Conservation (phyloP, 768 basidiomycete species). For the Auriscalpium microsporum region DNA sequence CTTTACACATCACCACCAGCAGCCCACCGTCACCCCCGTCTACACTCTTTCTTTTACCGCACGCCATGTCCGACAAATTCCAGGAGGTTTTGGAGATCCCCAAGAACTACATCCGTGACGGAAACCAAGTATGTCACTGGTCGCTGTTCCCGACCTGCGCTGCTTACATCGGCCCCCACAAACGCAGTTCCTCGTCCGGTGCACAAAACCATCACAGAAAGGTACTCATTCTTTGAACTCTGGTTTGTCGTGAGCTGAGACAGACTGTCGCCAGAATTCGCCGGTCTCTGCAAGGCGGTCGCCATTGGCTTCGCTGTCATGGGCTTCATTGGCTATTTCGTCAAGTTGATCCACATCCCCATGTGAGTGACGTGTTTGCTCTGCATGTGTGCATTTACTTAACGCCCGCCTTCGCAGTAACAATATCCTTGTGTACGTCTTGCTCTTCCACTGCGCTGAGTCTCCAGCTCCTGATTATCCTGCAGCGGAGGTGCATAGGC, state of each 20-base stretch:
- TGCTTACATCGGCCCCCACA: constrained; percentile 8
- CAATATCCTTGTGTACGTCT: constrained; percentile 92
- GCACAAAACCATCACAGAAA: constrained; percentile 95
- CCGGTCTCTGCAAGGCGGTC: constrained; percentile 92
- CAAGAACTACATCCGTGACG: constrained; percentile 87
- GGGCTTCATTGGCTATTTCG: constrained; percentile 99
- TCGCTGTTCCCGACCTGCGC: not conserved
- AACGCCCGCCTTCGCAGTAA: constrained; percentile 47
- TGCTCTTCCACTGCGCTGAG: not conserved
- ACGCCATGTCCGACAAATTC: constrained; percentile 81
- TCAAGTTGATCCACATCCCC: constrained; percentile 96
- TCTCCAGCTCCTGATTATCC: constrained; percentile 15
- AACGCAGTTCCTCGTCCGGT: constrained; percentile 84
- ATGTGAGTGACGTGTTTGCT: constrained; percentile 54
- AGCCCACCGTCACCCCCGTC: constrained; percentile 5
- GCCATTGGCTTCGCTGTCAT: constrained; percentile 97
- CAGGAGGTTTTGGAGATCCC: constrained; percentile 88
- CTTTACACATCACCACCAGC: constrained; percentile 3
- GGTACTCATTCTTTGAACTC: constrained; percentile 37
- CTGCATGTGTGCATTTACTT: constrained; percentile 3
- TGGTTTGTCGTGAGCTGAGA: not conserved
- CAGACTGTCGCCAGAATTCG: constrained; percentile 56
- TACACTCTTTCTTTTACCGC: constrained; percentile 12
- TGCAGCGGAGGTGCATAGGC: constrained; percentile 68
- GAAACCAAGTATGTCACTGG: constrained; percentile 67